Base-by-base conservation (phyloP, 306 rosid genomes). In the Glycine soja region DNA sequence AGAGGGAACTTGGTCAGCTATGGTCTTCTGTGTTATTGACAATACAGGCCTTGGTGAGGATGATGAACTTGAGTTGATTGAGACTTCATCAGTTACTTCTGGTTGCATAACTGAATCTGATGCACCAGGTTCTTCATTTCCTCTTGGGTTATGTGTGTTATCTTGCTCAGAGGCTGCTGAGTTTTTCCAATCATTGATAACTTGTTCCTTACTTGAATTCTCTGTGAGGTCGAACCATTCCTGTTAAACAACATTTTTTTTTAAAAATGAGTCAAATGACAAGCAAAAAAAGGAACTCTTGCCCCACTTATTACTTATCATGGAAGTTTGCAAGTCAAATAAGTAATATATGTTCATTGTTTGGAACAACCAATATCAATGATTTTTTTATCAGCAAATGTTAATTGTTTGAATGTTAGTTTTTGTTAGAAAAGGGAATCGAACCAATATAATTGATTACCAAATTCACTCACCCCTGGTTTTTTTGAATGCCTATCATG, bases 31-130 rank as follows among this genome's bases (percentile, higher is more conserved):
- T 67, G 50, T 15, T 74, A 42, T 24, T 10, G 19, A 62, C 50
- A 82, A 59, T 16, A 84, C 71, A 16, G 86, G 81, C 48, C 53
- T 82, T 56, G 91, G 91, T 58, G 91, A 88, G 19, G 86, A 82
- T 32, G 30, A 74, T 51, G 89, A 75, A 81, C 77, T 83, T 50
- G 86, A 84, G 80, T 61, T 72, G 42, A 43, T 62, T 14, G 80
- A 75, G 43, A 80, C 83, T 40, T 80, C 92, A 70, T 82, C 83
- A 54, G 9, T 62, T 52, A 50, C 38, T 80, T 72, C 88, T 72
- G 84, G 74, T 65, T 36, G 78, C 80, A 5, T 47, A 77, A 52
- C 24, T 82, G 84, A 78, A 77, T 52, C 14, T 81, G 85, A 80
- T 79, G 80, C 47, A 81, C 72, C 40, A 30, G 52, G 19, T 43